Conservation (phyloP, 805 yeast genomes). For the Saccharomycopsis capsularis region DNA sequence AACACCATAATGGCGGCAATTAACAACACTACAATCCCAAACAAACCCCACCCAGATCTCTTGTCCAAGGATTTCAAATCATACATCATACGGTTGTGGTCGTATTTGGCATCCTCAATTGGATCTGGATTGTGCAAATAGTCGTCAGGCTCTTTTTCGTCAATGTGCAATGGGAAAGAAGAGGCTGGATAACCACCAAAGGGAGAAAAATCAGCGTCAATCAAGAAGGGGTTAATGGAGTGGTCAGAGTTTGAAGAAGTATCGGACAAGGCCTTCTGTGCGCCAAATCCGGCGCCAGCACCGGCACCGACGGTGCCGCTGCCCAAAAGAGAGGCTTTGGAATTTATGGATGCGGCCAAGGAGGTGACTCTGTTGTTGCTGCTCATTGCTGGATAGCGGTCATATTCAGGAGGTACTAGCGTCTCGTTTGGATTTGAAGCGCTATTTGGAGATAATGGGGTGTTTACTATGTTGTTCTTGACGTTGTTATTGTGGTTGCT, state of each 20-base stretch:
- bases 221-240: constrained; percentile 36
- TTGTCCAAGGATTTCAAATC: constrained; percentile 64
- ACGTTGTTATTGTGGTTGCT: constrained; percentile 22
- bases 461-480: constrained; percentile 74
- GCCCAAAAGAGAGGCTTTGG: constrained; percentile 26
- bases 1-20: constrained; percentile 63
- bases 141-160: constrained; percentile 93
- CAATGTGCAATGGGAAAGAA: constrained; percentile 82
- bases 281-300: not conserved
- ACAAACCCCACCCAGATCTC: constrained; percentile 52
- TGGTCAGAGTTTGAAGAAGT: constrained; percentile 23
- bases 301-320: constrained; percentile 2
- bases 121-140: constrained; percentile 96
- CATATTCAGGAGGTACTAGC: constrained; percentile 39
- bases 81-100: constrained; percentile 55
- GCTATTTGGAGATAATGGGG: constrained; percentile 20
- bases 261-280: not conserved
- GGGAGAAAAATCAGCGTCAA: constrained; percentile 69
- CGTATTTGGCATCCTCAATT: constrained; percentile 80
- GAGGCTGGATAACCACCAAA: constrained; percentile 97
- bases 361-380: constrained; percentile 35
- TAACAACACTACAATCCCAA: constrained; percentile 52
- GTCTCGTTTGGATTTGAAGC: constrained; percentile 23
- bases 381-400: constrained; percentile 56
- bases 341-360: constrained; percentile 32